A percentile compares a stretch with the other conserved stretches of the same genome.
These are phyloP conservation scores for Naganishia sp. DNA, from an alignment of 1,284 basidiomycete genomes.

Conservation along the genomic window DNA sequence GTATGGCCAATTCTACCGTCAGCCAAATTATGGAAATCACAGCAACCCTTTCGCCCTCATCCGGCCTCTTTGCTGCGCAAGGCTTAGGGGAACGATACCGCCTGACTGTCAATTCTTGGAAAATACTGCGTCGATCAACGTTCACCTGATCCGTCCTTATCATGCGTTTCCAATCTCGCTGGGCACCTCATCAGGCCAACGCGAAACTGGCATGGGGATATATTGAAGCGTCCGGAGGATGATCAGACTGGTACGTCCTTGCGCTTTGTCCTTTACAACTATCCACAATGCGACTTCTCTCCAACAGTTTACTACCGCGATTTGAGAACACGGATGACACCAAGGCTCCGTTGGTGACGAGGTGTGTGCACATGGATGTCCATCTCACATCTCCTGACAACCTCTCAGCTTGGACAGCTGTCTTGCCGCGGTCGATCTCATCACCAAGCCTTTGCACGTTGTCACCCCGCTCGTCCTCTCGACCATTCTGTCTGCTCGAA, in stretches of 20 bases:
- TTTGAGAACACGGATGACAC: not conserved
- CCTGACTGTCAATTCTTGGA: slow-evolving; percentile 6
- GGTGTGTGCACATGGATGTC: not conserved
- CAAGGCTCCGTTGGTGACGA: not conserved
- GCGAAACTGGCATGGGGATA: not conserved
- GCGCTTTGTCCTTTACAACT: not conserved
- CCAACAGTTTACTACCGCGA: slow-evolving; percentile 23
- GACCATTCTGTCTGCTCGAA: slow-evolving; percentile 13
- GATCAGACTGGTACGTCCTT: not conserved
- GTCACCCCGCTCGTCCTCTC: slow-evolving; percentile 30
- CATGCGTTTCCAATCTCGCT: slow-evolving; percentile 11
- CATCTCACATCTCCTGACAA: not conserved
- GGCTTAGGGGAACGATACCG: not conserved
- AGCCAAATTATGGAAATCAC: slow-evolving; percentile 19
- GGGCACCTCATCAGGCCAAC: not conserved
- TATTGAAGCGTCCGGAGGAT: not conserved
- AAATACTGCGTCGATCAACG: slow-evolving; percentile 10
- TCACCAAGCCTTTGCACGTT: slow-evolving; percentile 15
- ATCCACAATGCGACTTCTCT: slow-evolving; percentile 9
- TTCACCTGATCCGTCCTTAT: slow-evolving; percentile 16
- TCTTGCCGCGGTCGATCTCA: not conserved
- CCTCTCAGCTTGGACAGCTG: not conserved
- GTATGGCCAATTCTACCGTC: slow-evolving; percentile 7
- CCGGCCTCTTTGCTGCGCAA: not conserved
- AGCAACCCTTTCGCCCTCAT: not conserved